Evolutionary conservation across 1,139 yeast genomes (phyloP), one percentile per base, ranked within the genome.

Genomic region (Nadsonia starkeyi-henricii): DNA sequence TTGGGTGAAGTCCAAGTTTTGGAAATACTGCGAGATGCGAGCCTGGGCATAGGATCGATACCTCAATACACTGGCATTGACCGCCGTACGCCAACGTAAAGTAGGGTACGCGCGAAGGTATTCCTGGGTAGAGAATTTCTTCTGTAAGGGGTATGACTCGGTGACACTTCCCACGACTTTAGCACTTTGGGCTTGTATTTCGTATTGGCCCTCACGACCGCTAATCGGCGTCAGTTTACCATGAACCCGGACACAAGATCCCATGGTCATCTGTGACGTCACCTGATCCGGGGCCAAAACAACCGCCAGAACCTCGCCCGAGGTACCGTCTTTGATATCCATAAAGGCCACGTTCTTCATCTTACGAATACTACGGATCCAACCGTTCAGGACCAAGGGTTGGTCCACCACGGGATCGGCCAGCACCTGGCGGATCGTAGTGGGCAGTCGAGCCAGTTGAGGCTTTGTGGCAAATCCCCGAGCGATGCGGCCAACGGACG

Each of bases 281-380:
- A 61, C 60, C 36, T 53, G 44, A 47, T 59, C 50, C 52, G 66
- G 64, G 18, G 46, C 49, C 48, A 62, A 53, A 19, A 85, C 84
- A 30, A 88, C 74, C 56, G 79, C 81, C 48, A 88, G 60, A 4
- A 74, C 71, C 33, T 67, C 56, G 44, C 72, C 68, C 2, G 74
- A 66, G 0, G 93, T 72, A 0, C 97, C 97, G 61, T 89, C 97
- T 1, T 75, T 65, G 21, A 91, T 56, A 59, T 86, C 95, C 7
- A 88, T 69, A 62, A 91, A 91, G 1, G 88, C 84, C 15, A 84
- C 74, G 49, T 79, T 82, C 60, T 86, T 88, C 59, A 85, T 74
- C 41, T 73, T 66, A 49, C 96, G 73, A 2, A 85, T 74, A 0
- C 89, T 74, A 51, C 78, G 77, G 37, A 91, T 74, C 79, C 93